Evolutionary conservation across 1,139 yeast genomes (phyloP), one percentile per base, ranked within the genome.

Genomic region (Candida mesenterica): DNA sequence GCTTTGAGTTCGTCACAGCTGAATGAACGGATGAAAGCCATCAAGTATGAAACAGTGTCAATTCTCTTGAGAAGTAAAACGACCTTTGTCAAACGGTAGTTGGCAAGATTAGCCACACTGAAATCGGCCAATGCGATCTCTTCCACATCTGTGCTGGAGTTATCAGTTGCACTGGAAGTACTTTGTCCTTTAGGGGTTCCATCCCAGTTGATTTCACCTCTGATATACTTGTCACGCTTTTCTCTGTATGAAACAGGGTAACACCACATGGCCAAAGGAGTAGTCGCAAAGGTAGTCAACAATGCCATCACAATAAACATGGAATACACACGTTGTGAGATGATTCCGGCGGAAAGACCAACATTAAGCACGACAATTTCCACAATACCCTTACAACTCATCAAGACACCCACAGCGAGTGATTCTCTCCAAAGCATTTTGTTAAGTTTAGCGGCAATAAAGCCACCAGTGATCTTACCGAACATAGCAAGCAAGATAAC

Each of bases 321-420:
- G 12, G 90, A 79, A 56, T 77, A 85, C 1, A 81, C 79, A 43
- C 74, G 77, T 38, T 71, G 68, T 5, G 78, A 65, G 28, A 85
- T 76, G 37, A 85, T 84, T 0, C 75, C 75, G 2, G 92, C 83
- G 43, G 76, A 77, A 40, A 83, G 68, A 37, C 95, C 95, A 31
- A 82, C 79, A 32, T 77, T 79, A 43, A 85, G 67, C 16, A 84
- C 94, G 32, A 85, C 90, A 51, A 85, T 79, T 58, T 82, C 90
- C 22, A 83, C 90, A 45, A 83, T 82, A 59, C 95, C 95, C 57
- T 85, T 85, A 68, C 95, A 85, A 8, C 90, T 82, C 92, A 85
- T 84, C 47, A 85, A 68, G n/a, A 82, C 75, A 36, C 94, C 94
- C 24, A 83, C 90, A 1, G 89, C 72, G 24, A 80, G 57, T 2